Evolutionary conservation across 352 stramenopile genomes (phyloP).

Genomic region (Globisporangium heterothallicum): DNA sequence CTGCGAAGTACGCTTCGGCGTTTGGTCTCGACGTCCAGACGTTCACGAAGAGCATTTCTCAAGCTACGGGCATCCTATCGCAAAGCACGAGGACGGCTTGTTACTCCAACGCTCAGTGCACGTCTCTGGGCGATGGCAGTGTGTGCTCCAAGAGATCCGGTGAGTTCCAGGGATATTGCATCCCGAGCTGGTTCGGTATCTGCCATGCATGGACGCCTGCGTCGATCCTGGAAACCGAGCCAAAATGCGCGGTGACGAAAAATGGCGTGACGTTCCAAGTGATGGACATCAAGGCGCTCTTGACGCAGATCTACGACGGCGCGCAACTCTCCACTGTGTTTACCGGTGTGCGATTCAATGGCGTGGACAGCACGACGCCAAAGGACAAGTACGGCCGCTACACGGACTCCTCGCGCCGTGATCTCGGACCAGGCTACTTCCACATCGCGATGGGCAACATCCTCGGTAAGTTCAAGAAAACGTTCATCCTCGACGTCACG

Average conservation of each 20-base stretch:
- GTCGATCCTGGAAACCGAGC: constrained; percentile 28
- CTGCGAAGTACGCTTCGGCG: constrained; percentile 45
- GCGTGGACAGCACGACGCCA: constrained; percentile 2
- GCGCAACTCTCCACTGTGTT: constrained; percentile 9
- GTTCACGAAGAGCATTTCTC: constrained; percentile 22
- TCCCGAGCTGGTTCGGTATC: constrained; percentile 55
- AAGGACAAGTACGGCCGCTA: constrained; percentile 16
- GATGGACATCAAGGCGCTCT: constrained; percentile 50
- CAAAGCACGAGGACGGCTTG: constrained; percentile 18
- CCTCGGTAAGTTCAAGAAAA: constrained; percentile 10
- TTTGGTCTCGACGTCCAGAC: constrained; percentile 28
- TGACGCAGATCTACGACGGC: constrained; percentile 18
- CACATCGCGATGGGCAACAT: constrained; percentile 17
- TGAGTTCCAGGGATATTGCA: constrained; percentile 24
- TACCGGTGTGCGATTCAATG: constrained; percentile 16
- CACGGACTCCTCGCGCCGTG: constrained; percentile 11
- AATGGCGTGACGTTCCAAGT: constrained; percentile 43
- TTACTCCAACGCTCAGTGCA: constrained; percentile 20
- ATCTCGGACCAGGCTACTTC: constrained; percentile 10
- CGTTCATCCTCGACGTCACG: constrained; percentile 17
- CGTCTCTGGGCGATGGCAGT: constrained; percentile 26
- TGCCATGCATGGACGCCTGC: constrained; percentile 52
- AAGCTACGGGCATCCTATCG: constrained; percentile 8
- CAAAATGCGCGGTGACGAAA: constrained; percentile 12
- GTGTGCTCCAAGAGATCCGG: constrained; percentile 11